Conservation (phyloP, 164 flowering plant species). For the Sextonia rubra region DNA sequence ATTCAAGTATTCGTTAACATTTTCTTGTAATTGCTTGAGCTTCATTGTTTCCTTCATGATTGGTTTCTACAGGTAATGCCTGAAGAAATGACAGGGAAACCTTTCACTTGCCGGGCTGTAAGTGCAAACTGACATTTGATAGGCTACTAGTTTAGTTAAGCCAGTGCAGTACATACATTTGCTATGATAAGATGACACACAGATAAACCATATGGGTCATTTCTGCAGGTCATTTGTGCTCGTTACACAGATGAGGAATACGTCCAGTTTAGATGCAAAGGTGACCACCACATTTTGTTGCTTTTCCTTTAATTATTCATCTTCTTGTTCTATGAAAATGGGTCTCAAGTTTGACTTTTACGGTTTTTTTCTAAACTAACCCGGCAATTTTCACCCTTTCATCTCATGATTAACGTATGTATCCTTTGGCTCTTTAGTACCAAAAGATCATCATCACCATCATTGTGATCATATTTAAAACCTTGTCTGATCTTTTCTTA, state of each 20-base stretch:
- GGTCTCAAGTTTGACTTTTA: too few species aligned
- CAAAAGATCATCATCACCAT: too few species aligned
- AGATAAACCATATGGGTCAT: neutral
- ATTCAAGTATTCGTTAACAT: neutral
- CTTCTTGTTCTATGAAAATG: neutral
- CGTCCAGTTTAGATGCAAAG: slow-evolving; percentile 70
- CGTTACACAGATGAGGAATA: slow-evolving; percentile 89
- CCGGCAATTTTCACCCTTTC: too few species aligned
- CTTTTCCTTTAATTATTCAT: neutral
- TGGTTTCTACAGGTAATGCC: slow-evolving; percentile 52
- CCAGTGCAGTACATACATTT: neutral
- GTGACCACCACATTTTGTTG: slow-evolving; percentile 23
- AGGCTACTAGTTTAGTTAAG: neutral
- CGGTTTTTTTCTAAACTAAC: too few species aligned
- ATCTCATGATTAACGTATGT: too few species aligned
- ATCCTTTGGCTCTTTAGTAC: too few species aligned
- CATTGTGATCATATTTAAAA: too few species aligned
- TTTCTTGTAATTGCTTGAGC: neutral
- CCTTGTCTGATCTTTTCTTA: too few species aligned
- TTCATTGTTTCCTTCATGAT: neutral
- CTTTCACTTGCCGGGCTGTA: slow-evolving; percentile 54
- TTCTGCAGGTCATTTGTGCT: slow-evolving; percentile 75
- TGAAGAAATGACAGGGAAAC: slow-evolving; percentile 60
- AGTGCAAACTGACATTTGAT: slow-evolving; percentile 13
- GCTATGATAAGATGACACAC: neutral